A percentile compares a stretch with the other conserved stretches of the same genome.
Evolutionary conservation across 768 basidiomycete genomes (phyloP).

Genomic region (Lentinula lateritia): DNA sequence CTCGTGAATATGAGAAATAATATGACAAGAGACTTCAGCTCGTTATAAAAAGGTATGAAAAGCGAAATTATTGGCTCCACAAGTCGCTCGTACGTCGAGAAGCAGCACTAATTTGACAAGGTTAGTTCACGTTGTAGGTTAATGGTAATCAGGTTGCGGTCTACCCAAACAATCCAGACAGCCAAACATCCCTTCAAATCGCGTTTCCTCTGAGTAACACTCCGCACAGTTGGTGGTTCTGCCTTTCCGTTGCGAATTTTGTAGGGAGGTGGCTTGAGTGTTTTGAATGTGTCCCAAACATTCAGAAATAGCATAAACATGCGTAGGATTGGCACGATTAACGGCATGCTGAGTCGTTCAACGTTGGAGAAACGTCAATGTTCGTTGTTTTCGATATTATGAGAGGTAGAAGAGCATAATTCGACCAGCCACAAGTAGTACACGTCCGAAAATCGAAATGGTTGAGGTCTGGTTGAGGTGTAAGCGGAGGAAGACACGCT

Average conservation of each 20-base stretch:
- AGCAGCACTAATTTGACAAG: slow-evolving; percentile 48
- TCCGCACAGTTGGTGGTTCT: slow-evolving; percentile 60
- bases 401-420: not conserved
- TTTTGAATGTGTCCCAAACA: slow-evolving; percentile 82
- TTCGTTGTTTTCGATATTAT: not conserved
- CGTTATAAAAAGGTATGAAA: slow-evolving; percentile 79
- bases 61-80: slow-evolving; percentile 61
- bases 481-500: not conserved
- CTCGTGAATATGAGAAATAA: slow-evolving; percentile 75
- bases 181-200: slow-evolving; percentile 82
- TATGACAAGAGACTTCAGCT: slow-evolving; percentile 69
- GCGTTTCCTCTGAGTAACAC: slow-evolving; percentile 71
- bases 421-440: not conserved
- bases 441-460: not conserved
- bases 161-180: slow-evolving; percentile 85
- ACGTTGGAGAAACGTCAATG: not conserved
- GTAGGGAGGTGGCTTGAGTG: slow-evolving; percentile 60
- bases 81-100: slow-evolving; percentile 61
- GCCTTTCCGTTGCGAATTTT: slow-evolving; percentile 38
- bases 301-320: slow-evolving; percentile 71
- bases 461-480: not conserved
- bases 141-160: slow-evolving; percentile 9
- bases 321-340: slow-evolving; percentile 63
- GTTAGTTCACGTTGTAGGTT: not conserved
- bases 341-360: slow-evolving; percentile 43